phyloP scores from a whole-genome alignment of 2,329 filamentous ascomycete genomes.

The Davidsoniella neocaledoniae region DNA sequence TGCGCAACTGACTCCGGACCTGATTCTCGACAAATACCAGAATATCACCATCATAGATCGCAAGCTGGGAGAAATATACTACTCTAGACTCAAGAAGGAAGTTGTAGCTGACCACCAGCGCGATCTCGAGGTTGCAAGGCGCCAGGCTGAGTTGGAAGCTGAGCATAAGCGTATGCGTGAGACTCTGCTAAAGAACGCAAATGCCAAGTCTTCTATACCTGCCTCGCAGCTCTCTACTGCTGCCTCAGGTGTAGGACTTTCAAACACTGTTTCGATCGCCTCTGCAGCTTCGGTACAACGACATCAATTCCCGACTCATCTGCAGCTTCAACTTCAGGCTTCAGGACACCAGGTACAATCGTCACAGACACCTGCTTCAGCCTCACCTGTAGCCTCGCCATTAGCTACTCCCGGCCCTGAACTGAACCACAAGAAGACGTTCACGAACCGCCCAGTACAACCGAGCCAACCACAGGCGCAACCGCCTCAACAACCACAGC shows the following conservation, averaged over 20 bases:
- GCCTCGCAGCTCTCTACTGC: constrained; percentile 5
- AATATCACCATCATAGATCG: constrained; percentile 10
- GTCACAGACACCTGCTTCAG: no score
- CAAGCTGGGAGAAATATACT: constrained; percentile 10
- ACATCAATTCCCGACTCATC: constrained; percentile 1
- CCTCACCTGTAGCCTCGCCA: no score
- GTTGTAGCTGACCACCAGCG: constrained; percentile 9
- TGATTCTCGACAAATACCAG: constrained; percentile 8
- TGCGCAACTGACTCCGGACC: constrained; percentile 5
- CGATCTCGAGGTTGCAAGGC: constrained; percentile 5
- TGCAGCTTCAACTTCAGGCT: background rate
- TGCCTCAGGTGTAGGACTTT: constrained; percentile 6
- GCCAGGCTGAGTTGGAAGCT: constrained; percentile 5
- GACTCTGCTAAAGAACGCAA: constrained; percentile 4
- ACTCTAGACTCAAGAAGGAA: constrained; percentile 10
- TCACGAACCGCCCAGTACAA: background rate
- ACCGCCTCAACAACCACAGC: background rate
- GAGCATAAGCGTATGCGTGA: constrained; percentile 10
- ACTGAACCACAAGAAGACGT: background rate
- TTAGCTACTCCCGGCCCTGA: no score
- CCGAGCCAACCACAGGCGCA: background rate
- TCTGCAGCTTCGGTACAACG: background rate
- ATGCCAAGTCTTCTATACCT: background rate
- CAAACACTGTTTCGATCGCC: constrained; percentile 7
- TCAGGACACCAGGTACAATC: background rate